Conservation (phyloP, 2,329 filamentous ascomycete species). For the Chaetomiaceae sp. region DNA sequence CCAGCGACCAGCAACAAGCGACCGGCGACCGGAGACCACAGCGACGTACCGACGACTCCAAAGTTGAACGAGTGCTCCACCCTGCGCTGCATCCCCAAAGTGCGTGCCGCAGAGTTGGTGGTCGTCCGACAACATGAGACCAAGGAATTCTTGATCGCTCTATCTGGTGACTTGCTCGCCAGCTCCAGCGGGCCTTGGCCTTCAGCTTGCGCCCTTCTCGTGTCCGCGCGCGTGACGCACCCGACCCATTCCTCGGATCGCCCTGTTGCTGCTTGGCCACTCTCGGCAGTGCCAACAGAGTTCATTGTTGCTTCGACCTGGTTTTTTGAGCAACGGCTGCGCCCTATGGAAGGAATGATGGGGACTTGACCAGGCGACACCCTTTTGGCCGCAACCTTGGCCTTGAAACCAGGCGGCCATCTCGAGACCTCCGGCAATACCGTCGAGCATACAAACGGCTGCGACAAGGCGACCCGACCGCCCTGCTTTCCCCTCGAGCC, state of each 20-base stretch:
- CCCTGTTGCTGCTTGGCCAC: slow-evolving; percentile 5
- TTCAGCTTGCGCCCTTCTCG: slow-evolving; percentile 9
- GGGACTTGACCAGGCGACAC: slow-evolving; percentile 12
- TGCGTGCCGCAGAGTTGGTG: slow-evolving; percentile 14
- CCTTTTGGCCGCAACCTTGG: slow-evolving; percentile 15
- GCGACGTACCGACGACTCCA: no score
- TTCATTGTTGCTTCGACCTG: background rate
- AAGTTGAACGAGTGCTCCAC: no score
- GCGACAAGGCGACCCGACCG: slow-evolving; percentile 9
- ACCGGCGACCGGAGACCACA: no score
- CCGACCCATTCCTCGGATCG: slow-evolving; percentile 14
- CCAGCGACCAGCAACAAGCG: no score
- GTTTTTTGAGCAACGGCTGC: slow-evolving; percentile 2
- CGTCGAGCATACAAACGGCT: slow-evolving; percentile 17
- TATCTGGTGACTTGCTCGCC: slow-evolving; percentile 19
- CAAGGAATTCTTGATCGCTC: slow-evolving; percentile 16
- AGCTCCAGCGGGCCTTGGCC: slow-evolving; percentile 14
- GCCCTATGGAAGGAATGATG: slow-evolving; percentile 2
- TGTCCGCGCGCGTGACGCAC: slow-evolving; percentile 17
- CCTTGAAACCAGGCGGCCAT: slow-evolving; percentile 22
- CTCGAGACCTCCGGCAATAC: slow-evolving; percentile 14
- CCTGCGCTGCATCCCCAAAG: background rate
- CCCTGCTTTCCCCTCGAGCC: background rate
- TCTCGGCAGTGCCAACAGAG: slow-evolving; percentile 9
- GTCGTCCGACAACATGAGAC: slow-evolving; percentile 15